Conservation (phyloP, 2,329 filamentous ascomycete genomes). For the Nothopassalora personata region DNA sequence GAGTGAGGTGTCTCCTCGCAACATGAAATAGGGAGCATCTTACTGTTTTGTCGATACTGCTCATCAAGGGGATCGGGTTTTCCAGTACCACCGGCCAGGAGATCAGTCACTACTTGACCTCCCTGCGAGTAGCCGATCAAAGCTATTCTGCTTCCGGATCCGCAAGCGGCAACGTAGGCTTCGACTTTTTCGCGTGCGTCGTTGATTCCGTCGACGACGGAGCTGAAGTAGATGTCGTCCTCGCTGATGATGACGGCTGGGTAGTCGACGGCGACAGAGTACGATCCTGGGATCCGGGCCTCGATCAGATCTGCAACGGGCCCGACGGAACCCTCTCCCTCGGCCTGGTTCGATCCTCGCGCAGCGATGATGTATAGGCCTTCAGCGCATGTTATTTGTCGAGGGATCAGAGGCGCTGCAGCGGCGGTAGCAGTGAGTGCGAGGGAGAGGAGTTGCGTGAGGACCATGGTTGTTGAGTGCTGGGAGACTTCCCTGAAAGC, state of each 20-base stretch:
- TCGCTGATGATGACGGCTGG: conserved; percentile 21
- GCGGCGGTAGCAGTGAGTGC: conserved; percentile 8
- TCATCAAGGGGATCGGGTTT: conserved; percentile 25
- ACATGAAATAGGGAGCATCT: conserved; percentile 1
- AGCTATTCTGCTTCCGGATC: conserved; percentile 30
- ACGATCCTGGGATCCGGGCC: conserved; percentile 30
- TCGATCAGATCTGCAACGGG: conserved; percentile 31
- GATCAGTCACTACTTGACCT: conserved; percentile 19
- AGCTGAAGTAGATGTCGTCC: conserved; percentile 18
- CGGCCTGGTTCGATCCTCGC: conserved; percentile 28
- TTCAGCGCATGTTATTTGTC: conserved; percentile 19
- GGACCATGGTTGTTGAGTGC: conserved; percentile 10
- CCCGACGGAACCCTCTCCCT: conserved; percentile 33
- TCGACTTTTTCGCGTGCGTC: conserved; percentile 30
- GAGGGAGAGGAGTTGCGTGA: conserved; percentile 4
- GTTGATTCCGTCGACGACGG: conserved; percentile 30
- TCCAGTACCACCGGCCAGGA: conserved; percentile 13
- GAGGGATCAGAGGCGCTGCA: conserved; percentile 17
- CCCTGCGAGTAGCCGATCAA: conserved; percentile 35
- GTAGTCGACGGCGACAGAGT: conserved; percentile 31
- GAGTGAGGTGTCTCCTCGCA: too few relatives aligned
- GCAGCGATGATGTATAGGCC: conserved; percentile 36
- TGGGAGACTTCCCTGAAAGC: background rate
- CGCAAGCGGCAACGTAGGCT: conserved; percentile 29
- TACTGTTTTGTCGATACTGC: conserved; percentile 28